These are phyloP conservation scores for Podaxis carcinomalis DNA, from an alignment of 768 basidiomycete genomes.

Conservation along the genomic window DNA sequence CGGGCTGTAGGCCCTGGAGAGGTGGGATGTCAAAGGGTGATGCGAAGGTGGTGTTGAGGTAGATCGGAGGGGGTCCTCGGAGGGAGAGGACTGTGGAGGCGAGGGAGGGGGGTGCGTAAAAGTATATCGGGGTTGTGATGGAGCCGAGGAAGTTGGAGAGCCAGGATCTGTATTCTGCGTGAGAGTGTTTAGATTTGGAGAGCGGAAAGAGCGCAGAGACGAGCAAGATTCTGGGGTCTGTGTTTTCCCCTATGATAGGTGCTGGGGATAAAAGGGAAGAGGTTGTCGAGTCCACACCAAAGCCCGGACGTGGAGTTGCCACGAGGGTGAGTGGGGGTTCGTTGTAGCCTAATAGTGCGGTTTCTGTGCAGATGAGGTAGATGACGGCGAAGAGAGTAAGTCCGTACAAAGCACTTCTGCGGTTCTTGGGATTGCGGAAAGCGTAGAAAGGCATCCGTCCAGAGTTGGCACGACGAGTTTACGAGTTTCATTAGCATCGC, in stretches of 20 bases:
- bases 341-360: background rate
- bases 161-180: slow-evolving; percentile 42
- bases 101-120: slow-evolving; percentile 43
- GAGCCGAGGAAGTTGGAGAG: slow-evolving; percentile 37
- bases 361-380: slow-evolving; percentile 1
- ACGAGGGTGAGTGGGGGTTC: background rate
- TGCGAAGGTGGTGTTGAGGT: slow-evolving; percentile 40
- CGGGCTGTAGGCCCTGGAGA: slow-evolving; percentile 24
- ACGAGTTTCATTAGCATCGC: too few species aligned
- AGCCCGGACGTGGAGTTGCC: background rate
- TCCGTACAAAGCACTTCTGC: background rate
- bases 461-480: too few species aligned
- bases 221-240: slow-evolving; percentile 34
- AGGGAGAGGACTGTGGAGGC: slow-evolving; percentile 25
- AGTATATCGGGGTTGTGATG: slow-evolving; percentile 48
- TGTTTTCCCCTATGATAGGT: background rate
- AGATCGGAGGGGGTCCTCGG: slow-evolving; percentile 30
- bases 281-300: background rate
- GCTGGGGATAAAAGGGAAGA: background rate
- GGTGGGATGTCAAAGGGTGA: slow-evolving; percentile 48
- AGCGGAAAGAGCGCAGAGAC: slow-evolving; percentile 55
- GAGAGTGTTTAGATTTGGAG: slow-evolving; percentile 43
- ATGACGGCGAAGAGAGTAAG: background rate
- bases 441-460: background rate
- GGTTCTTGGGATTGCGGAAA: background rate